Evolutionary conservation across 1,139 yeast genomes (phyloP).

Genomic region (Taphrina confusa): DNA sequence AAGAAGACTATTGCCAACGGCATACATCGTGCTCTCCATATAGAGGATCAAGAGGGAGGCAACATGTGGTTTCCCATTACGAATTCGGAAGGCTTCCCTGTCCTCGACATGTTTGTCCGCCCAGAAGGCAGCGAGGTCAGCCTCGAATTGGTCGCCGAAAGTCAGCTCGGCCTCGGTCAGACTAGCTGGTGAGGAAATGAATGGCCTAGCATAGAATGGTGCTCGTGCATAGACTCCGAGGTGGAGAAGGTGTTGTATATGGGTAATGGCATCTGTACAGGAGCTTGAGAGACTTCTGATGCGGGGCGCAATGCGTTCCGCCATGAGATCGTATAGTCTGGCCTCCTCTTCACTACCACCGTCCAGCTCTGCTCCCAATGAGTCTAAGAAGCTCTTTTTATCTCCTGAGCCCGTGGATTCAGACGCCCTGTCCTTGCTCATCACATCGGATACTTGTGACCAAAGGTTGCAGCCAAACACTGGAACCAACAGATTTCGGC

Average conservation of each 20-base stretch:
- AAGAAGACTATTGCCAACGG: slow-evolving; percentile 15
- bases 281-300: slow-evolving; percentile 3
- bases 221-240: slow-evolving; percentile 20
- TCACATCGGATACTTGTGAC: slow-evolving; percentile 12
- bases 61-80: background rate
- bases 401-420: background rate
- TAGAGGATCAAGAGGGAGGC: slow-evolving; percentile 10
- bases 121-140: slow-evolving; percentile 29
- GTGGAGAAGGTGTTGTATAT: slow-evolving; percentile 25
- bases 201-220: slow-evolving; percentile 13
- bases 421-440: background rate
- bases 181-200: slow-evolving; percentile 2
- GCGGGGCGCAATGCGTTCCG: slow-evolving; percentile 22
- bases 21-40: slow-evolving; percentile 22
- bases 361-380: background rate
- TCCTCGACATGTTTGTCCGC: slow-evolving; percentile 9
- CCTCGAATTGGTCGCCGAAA: slow-evolving; percentile 16
- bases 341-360: slow-evolving; percentile 5
- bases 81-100: background rate
- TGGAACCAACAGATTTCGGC: slow-evolving; percentile 17
- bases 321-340: slow-evolving; percentile 5
- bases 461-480: slow-evolving; percentile 29
- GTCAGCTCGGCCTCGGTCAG: slow-evolving; percentile 1
- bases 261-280: slow-evolving; percentile 18
- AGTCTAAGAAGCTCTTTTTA: background rate